A percentile compares a stretch with the other conserved stretches of the same genome.
Conservation (phyloP, 1,139 yeast species). For the Dujonia santamariae region DNA sequence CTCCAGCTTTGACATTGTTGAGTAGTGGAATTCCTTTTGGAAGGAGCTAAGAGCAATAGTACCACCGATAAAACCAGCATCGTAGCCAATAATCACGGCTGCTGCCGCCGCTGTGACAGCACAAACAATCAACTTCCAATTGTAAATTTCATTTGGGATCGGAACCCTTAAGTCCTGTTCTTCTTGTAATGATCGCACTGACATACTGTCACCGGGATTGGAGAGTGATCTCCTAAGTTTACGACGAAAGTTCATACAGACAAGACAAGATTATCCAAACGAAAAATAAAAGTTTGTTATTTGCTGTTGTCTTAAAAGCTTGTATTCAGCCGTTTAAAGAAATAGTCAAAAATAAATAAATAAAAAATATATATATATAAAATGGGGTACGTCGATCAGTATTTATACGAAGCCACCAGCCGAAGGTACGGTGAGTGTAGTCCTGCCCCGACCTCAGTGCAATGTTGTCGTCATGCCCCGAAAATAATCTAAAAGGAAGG, state of each 20-base stretch:
- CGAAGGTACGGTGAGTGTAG: no score
- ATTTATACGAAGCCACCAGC: no score
- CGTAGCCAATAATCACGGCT: conserved; percentile 34
- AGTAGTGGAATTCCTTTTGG: conserved; percentile 24
- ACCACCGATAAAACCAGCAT: conserved; percentile 34
- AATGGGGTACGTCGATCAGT: no score
- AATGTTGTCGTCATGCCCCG: no score
- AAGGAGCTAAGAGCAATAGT: conserved; percentile 27
- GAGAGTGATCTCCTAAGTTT: not conserved
- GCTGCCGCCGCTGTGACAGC: conserved; percentile 28
- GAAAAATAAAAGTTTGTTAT: no score
- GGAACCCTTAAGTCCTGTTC: conserved; percentile 4
- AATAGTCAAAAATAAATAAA: no score
- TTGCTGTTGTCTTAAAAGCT: no score
- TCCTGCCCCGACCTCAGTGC: no score
- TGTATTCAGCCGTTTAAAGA: no score
- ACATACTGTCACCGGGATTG: conserved; percentile 4
- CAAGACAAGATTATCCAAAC: no score
- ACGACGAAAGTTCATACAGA: not conserved
- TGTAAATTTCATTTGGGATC: conserved; percentile 23
- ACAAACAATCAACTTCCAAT: conserved; percentile 17
- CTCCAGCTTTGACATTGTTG: conserved; percentile 14
- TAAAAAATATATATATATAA: no score
- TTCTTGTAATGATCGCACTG: conserved; percentile 1
- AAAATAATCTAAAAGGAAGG: no score